Percentiles rank a stretch among this genome's conserved stretches.
Evolutionary conservation across 2,329 filamentous ascomycete species (phyloP).

Genomic region (Setomelanomma holmii): DNA sequence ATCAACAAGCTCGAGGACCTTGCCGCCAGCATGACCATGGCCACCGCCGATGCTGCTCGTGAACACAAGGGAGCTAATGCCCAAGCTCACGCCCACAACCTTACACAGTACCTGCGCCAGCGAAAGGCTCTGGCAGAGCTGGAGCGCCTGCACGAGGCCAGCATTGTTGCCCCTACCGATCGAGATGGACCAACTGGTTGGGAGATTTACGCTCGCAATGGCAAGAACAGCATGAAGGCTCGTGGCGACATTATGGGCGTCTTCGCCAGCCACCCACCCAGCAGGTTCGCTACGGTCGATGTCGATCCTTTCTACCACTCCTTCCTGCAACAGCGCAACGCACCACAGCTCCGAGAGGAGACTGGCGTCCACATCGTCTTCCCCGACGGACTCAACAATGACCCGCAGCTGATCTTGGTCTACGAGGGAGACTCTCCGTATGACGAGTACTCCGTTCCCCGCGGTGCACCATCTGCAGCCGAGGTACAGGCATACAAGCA

Average conservation of each 20-base stretch:
- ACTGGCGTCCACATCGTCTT: constrained; percentile 78
- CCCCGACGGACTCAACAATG: constrained; percentile 66
- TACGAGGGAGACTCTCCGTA: constrained; percentile 70
- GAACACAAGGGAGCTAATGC: constrained; percentile 79
- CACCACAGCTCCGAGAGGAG: constrained; percentile 68
- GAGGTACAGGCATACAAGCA: constrained; percentile 65
- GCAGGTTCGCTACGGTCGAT: constrained; percentile 69
- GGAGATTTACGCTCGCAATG: constrained; percentile 87
- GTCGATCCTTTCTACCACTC: constrained; percentile 83
- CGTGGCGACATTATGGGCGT: constrained; percentile 78
- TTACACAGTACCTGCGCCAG: constrained; percentile 87
- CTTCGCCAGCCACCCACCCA: constrained; percentile 75
- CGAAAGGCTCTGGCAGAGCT: constrained; percentile 82
- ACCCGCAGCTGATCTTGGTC: constrained; percentile 72
- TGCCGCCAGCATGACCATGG: constrained; percentile 84
- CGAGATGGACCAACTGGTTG: constrained; percentile 76
- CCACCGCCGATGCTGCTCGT: constrained; percentile 80
- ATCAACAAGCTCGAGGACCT: constrained; percentile 87
- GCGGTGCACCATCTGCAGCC: constrained; percentile 61
- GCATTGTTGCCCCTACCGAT: constrained; percentile 80
- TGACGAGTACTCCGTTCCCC: constrained; percentile 61
- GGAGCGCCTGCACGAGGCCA: constrained; percentile 80
- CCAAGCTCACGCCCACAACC: constrained; percentile 79
- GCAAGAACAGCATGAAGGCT: constrained; percentile 80
- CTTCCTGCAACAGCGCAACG: constrained; percentile 71